Conservation (phyloP, 2,329 filamentous ascomycete species). For the Ampelomyces quisqualis region DNA sequence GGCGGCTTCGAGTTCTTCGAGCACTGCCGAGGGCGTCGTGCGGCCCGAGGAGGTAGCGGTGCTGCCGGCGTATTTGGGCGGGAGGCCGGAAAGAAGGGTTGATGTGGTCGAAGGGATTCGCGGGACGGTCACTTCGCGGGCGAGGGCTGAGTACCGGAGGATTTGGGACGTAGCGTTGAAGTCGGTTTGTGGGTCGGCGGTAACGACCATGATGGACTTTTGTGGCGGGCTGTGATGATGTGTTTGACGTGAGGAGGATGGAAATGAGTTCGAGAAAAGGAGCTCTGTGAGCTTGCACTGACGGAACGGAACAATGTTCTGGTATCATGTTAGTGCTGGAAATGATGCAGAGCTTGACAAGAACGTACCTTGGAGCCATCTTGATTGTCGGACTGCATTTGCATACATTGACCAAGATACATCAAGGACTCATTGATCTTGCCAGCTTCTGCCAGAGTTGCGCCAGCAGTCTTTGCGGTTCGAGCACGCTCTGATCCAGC, state of each 20-base stretch:
- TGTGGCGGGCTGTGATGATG: conserved; percentile 60
- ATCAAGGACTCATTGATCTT: conserved; percentile 99
- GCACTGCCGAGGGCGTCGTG: conserved; percentile 47
- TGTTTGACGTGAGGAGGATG: conserved; percentile 49
- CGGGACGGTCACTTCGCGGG: conserved; percentile 88
- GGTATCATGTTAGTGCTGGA: conserved; percentile 15
- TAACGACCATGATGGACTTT: conserved; percentile 93
- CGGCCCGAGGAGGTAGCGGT: conserved; percentile 47
- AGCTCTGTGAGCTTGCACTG: conserved; percentile 57
- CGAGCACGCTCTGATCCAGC: conserved; percentile 92
- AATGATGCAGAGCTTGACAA: not conserved
- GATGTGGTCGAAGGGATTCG: conserved; percentile 80
- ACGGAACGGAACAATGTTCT: conserved; percentile 69
- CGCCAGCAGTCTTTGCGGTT: conserved; percentile 89
- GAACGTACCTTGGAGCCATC: conserved; percentile 67
- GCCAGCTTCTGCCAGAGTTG: conserved; percentile 89
- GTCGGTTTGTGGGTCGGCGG: conserved; percentile 87
- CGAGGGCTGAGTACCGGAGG: conserved; percentile 87
- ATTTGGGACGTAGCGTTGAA: conserved; percentile 98
- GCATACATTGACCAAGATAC: conserved; percentile 95
- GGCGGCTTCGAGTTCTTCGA: conserved; percentile 77
- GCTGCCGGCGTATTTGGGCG: conserved; percentile 40
- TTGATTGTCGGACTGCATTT: conserved; percentile 84
- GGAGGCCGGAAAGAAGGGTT: conserved; percentile 56
- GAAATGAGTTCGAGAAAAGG: conserved; percentile 54